A percentile compares a stretch with the other conserved stretches of the same genome.
phyloP scores from a whole-genome alignment of 2,329 filamentous ascomycete genomes.

The Nectriaceae sp. region DNA sequence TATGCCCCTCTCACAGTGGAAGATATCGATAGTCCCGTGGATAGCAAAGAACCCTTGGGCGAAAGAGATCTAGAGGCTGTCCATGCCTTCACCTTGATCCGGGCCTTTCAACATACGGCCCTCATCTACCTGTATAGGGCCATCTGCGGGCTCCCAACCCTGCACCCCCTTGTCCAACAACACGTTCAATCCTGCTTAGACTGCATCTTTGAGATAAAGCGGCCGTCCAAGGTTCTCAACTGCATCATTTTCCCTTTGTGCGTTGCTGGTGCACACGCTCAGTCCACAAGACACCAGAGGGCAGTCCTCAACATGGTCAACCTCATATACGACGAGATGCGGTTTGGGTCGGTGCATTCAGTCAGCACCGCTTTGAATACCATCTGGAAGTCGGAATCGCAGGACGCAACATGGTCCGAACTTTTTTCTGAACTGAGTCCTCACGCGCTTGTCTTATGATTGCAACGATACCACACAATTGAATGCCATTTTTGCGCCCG shows the following conservation, averaged over 20 bases:
- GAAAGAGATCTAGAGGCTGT: conserved; percentile 31
- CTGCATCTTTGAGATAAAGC: conserved; percentile 37
- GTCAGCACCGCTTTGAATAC: conserved; percentile 22
- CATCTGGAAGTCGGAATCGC: conserved; percentile 21
- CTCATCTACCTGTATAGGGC: conserved; percentile 46
- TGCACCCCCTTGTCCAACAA: conserved; percentile 42
- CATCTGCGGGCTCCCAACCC: conserved; percentile 40
- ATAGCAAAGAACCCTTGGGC: not conserved
- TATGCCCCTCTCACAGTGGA: conserved; percentile 30
- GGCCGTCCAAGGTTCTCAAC: conserved; percentile 39
- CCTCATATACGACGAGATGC: conserved; percentile 33
- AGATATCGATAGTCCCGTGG: conserved; percentile 13
- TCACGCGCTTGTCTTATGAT: conserved; percentile 26
- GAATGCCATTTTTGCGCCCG: too few species aligned
- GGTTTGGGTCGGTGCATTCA: conserved; percentile 40
- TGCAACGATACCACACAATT: conserved; percentile 5
- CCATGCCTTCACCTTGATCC: conserved; percentile 37
- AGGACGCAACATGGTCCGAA: conserved; percentile 22
- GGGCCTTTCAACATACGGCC: conserved; percentile 42
- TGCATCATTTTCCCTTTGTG: conserved; percentile 41
- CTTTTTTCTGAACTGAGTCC: conserved; percentile 26
- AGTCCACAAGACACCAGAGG: conserved; percentile 29
- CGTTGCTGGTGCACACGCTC: conserved; percentile 38
- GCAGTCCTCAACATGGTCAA: conserved; percentile 19
- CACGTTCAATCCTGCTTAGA: conserved; percentile 38